Base-by-base conservation (phyloP, 331 rosid genomes). In the Malus hybrid region DNA sequence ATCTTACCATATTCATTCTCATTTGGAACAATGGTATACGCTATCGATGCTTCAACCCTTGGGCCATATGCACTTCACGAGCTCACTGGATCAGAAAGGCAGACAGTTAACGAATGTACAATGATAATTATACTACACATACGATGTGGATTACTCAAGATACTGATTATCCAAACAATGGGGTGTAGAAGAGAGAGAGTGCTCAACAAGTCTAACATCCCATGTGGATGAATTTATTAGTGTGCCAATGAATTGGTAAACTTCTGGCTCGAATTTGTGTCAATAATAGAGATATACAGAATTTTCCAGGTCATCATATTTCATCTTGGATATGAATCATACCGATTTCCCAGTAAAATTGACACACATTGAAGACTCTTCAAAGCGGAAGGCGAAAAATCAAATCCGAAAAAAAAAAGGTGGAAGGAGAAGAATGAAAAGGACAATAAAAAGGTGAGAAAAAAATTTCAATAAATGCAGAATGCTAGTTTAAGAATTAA, bases 51-150 rank as follows among this genome's bases (percentile, higher is more conserved):
- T 60, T 61, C 70, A 68, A 64, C 50, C 55, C 76, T 77, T 79
- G 10, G 61, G 66, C 80, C 29, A 63, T 71, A 54, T 54, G 59
- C 76, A 63, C 80, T 73, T 82, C 72, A 73, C 32, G 80, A 83
- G 78, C 73, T 87, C 86, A 81, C 89, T 87, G 89, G 60, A 82
- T 54, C 81, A 79, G 44, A 77, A 80, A 79, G 39, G 29, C 52
- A 72, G 32, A 54, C 59, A 54, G 57, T 52, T 15, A 18, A 12
- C 5, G 16, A 79, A 28, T 44, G 50, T 10, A 57, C 42, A 31
- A n/a, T 7, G 34, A 10, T 18, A 6, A 19, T 56, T 56, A 57
- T 9, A 57, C 1, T 20, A 20, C 12, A 18, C 59, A 20, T 57
- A 57, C 5, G 2, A 20, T 57, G 63, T n/a, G 28, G 63, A 20